Percentiles rank a stretch among this genome's conserved stretches.
phyloP scores from a whole-genome alignment of 768 basidiomycete genomes.

The Rhizopogon vinicolor region DNA sequence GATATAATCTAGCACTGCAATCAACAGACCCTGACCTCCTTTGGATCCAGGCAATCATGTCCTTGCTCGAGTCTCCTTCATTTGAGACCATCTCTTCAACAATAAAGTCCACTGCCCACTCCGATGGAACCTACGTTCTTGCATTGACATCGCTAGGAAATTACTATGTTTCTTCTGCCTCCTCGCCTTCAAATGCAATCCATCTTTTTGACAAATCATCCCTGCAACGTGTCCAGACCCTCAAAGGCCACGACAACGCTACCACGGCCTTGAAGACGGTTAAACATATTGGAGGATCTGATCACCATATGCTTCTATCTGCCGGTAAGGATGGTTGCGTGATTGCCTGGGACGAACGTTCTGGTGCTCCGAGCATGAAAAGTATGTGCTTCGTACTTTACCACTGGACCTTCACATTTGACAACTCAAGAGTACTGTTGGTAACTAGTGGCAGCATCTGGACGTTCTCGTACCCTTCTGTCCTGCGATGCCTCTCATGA shows the following conservation, averaged over 20 bases:
- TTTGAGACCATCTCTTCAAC: constrained; percentile 16
- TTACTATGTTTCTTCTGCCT: constrained; percentile 60
- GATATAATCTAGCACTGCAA: constrained; percentile 1
- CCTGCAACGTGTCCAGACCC: constrained; percentile 38
- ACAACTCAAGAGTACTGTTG: constrained; percentile 32
- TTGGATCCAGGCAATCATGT: constrained; percentile 17
- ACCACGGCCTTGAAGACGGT: constrained; percentile 53
- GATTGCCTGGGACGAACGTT: constrained; percentile 72
- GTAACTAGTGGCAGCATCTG: constrained; percentile 43
- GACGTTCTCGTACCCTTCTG: constrained; percentile 42
- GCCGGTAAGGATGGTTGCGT: constrained; percentile 71
- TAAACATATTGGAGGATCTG: constrained; percentile 34
- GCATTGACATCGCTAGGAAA: constrained; percentile 43
- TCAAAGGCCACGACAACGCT: constrained; percentile 54
- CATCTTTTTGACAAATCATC: constrained; percentile 61
- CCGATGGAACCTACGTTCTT: constrained; percentile 54
- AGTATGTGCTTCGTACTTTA: constrained; percentile 39
- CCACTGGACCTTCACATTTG: constrained; percentile 14
- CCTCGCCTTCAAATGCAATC: constrained; percentile 59
- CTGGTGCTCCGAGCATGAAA: constrained; percentile 45
- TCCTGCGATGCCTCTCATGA: constrained; percentile 69
- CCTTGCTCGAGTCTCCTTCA: constrained; percentile 17
- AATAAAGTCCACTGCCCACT: constrained; percentile 28
- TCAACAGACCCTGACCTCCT: constrained; percentile 3
- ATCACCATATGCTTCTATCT: constrained; percentile 48